These are phyloP conservation scores for Colletotrichum salicis DNA, from an alignment of 2,329 filamentous ascomycete genomes.

Conservation along the genomic window DNA sequence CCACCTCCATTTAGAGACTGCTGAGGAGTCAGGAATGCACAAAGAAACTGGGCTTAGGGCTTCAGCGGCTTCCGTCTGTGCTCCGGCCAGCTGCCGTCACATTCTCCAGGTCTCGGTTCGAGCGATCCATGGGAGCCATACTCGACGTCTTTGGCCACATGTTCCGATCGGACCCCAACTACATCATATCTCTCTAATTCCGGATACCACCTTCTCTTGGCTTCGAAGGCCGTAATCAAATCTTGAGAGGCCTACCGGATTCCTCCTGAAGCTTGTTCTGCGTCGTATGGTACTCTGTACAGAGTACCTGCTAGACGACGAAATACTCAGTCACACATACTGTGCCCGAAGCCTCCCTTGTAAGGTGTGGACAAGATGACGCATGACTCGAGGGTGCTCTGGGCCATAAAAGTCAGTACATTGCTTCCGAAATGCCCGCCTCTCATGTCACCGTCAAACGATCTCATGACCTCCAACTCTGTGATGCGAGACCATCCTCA, in stretches of 20 bases:
- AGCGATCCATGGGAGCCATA: not conserved
- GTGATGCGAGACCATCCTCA: not conserved
- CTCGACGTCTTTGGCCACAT: not conserved
- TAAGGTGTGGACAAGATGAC: not conserved
- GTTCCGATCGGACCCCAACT: conserved; percentile 4
- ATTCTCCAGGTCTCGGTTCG: not conserved
- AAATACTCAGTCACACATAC: conserved; percentile 2
- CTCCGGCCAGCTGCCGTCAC: not conserved
- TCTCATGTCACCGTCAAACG: not conserved
- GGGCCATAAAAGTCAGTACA: conserved; percentile 2
- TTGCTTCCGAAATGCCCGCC: conserved; percentile 14
- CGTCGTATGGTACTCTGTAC: not conserved
- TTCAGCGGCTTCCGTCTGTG: not conserved
- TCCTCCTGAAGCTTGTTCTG: conserved; percentile 23
- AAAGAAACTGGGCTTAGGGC: not conserved
- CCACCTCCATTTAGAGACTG: not conserved
- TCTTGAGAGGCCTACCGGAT: not conserved
- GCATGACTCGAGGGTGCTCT: conserved; percentile 22
- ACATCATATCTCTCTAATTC: not conserved
- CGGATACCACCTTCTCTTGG: conserved; percentile 2
- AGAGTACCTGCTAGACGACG: not conserved
- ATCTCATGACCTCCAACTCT: conserved; percentile 12
- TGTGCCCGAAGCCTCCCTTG: conserved; percentile 1
- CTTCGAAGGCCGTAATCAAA: not conserved
- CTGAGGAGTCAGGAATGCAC: not conserved